Base-by-base conservation (phyloP, 768 basidiomycete species). In the Boletus fagicola region DNA sequence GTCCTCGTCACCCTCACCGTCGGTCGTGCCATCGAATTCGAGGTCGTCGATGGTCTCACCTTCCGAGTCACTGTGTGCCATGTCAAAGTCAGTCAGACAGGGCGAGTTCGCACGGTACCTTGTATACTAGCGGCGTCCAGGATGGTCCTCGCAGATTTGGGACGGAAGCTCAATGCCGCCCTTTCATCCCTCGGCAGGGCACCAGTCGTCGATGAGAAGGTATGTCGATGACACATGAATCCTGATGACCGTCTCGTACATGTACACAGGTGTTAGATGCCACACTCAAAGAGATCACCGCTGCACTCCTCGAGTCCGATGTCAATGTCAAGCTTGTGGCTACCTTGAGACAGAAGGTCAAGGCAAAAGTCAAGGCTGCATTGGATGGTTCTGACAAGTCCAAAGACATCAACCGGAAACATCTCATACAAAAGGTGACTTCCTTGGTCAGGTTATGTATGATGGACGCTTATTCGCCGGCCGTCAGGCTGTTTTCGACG, bases 251-350 rank as follows among this genome's bases (percentile, higher is more conserved):
- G 28, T 49, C 40, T 57, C 54, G 44, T 42, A 54, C 59, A 48
- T 47, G 55, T 55, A 12, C 35, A 11, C 71, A 98, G 95, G 92
- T 93, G 48, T 85, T 99, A 68, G 97, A 99, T 77, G 84, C 86
- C 4, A 85, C 92, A 16, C 84, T 99, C 60, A 98, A 98, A 75
- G 94, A 97, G 75, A 91, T 99, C 60, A 94, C 92, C 47, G 83
- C 93, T 26, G 96, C 96, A 11, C 77, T 98, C 33, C 83, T 99
- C 44, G 95, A 98, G 74, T 88, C 94, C 20, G 97, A 99, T 75
- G 96, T 99, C 62, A 99, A 99, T 70, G 96, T 99, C 65, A 97
- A 96, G 72, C 84, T 98, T 22, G 97, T 98, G 20, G 83, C 92
- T 6, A 84, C 85, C 39, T 73, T 97, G 54, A 84, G 94, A 61